phyloP scores from a whole-genome alignment of 306 rosid species.

The Trichosanthes cucumerina region DNA sequence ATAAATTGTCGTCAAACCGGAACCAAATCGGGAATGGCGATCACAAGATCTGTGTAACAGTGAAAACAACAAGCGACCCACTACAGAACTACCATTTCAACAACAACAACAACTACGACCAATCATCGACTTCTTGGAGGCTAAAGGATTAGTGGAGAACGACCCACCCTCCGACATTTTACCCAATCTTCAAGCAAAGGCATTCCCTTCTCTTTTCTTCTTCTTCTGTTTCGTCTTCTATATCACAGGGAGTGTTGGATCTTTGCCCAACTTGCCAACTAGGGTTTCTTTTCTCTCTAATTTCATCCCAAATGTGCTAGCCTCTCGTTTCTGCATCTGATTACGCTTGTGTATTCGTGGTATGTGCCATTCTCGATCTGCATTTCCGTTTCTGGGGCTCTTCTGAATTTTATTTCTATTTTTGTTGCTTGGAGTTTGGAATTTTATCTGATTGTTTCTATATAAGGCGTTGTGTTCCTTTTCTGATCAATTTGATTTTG shows the following conservation, averaged over 20 bases:
- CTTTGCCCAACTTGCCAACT: slow-evolving; percentile 1
- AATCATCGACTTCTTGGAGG: neutral
- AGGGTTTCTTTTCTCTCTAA: neutral
- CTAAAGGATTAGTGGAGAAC: slow-evolving; percentile 4
- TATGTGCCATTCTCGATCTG: slow-evolving; percentile 5
- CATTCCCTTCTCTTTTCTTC: neutral
- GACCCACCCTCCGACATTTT: slow-evolving; percentile 6
- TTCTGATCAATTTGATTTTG: neutral
- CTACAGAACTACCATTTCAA: slow-evolving; percentile 2
- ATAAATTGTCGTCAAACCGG: neutral
- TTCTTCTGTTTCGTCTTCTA: neutral
- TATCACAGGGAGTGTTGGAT: slow-evolving; percentile 3
- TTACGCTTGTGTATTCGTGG: neutral
- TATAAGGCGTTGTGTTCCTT: neutral
- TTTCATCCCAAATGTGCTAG: slow-evolving; percentile 5
- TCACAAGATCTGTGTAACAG: slow-evolving; percentile 6
- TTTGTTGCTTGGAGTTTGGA: neutral
- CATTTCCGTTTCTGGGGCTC: slow-evolving; percentile 3
- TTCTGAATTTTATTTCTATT: neutral
- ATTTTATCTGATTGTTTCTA: neutral
- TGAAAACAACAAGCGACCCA: slow-evolving; percentile 7
- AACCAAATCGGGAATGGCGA: neutral
- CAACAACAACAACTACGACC: neutral
- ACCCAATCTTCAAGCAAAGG: slow-evolving; percentile 14
- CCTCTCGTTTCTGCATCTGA: neutral